These are phyloP conservation scores for Climacium dendroides DNA, from an alignment of 225 moss, liverwort and hornwort species.

Conservation along the genomic window DNA sequence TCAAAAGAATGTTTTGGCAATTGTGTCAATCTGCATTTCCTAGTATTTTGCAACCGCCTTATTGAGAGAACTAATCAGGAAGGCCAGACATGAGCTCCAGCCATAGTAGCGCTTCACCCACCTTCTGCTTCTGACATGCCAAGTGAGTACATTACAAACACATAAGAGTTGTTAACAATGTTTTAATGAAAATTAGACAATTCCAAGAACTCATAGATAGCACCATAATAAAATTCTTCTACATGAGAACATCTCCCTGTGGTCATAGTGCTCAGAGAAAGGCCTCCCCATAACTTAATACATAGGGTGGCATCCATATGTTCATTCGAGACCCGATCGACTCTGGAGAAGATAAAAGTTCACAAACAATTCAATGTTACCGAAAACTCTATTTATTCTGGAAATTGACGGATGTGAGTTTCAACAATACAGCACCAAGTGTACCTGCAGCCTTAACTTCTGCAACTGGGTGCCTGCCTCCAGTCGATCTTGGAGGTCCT, in stretches of 20 bases:
- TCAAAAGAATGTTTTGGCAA: neutral
- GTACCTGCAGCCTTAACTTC: conserved; percentile 27
- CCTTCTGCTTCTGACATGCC: conserved; percentile 34
- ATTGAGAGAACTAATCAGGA: neutral
- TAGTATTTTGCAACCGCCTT: neutral
- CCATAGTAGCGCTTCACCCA: conserved; percentile 39
- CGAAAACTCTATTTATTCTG: neutral
- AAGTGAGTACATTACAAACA: neutral
- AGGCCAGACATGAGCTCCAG: conserved; percentile 37
- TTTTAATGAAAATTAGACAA: neutral
- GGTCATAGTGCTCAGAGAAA: neutral
- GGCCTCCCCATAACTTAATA: neutral
- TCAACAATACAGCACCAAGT: neutral
- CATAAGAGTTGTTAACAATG: neutral
- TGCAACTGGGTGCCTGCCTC: conserved; percentile 29
- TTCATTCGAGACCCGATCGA: neutral
- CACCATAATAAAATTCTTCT: neutral
- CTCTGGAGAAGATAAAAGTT: neutral
- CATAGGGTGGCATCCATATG: neutral
- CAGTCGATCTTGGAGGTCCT: conserved; percentile 22
- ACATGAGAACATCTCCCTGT: neutral
- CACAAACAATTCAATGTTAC: too few species aligned
- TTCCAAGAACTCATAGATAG: neutral
- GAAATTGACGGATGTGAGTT: neutral
- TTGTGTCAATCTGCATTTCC: neutral